Base-by-base conservation (phyloP, 2,329 filamentous ascomycete genomes). In the Trichophaea hybrida region DNA sequence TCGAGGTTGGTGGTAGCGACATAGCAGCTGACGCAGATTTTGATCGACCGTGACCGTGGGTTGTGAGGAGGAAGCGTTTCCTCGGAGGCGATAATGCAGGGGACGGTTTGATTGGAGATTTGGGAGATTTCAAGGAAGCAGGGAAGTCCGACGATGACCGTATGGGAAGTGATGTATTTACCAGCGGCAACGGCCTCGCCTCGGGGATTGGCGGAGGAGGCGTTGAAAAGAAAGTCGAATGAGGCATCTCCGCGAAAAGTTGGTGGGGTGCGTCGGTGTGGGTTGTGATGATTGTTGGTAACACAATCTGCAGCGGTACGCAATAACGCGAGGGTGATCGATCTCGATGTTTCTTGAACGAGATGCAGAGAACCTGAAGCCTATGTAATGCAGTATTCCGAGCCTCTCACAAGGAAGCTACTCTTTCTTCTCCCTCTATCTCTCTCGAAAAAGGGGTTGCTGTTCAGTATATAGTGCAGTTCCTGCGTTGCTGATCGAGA, bases 61-160 rank as follows among this genome's bases (percentile, higher is more conserved):
- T 43, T 15, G 37, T 55, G 10, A 57, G 15, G 43, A 50, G 13
- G 38, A 57, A 57, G 24, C 38, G 55, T 32, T 48, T 57, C n/a
- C 40, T 37, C 3, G 55, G 40, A 32, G 44, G 43, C 32, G 55
- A 50, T 13, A 37, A n/a, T 15, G 55, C 12, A 33, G 12, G 24
- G 33, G 55, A n/a, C 5, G 53, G 37, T 44, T 53, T 53, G 50
- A 53, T 53, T n/a, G 50, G 50, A 8, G 50, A 53, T 53, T 33
- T 31, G 13, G 50, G 44, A 12, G 44, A 37, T 35, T 53, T 53
- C 32, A 53, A 33, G 13, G 50, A 37, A 37, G 50, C 37, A 43
- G 12, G 35, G 53, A 35, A 32, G 38, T 32, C 51, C 24, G 35
- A 6, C 24, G 53, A 10, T 13, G 12, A 43, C 17, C 37, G 15